A percentile compares a stretch with the other conserved stretches of the same genome.
Evolutionary conservation across 495 filamentous ascomycete genomes (phyloP).

Genomic region (Penicillium mononematosum): DNA sequence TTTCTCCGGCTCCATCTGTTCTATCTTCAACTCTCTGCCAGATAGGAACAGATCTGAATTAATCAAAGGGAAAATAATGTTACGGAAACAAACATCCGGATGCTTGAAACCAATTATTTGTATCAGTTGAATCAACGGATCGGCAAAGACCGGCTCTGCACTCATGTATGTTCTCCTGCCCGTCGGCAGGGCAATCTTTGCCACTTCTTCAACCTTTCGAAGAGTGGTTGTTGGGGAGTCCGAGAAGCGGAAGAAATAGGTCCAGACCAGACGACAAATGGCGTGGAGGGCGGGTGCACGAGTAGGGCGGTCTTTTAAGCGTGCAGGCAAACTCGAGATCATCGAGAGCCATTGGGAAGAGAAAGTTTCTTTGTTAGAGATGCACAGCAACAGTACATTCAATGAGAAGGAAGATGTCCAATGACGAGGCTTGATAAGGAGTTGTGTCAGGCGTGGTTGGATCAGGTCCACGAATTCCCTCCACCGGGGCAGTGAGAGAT

Average conservation of each 20-base stretch:
- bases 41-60: slow-evolving; percentile 81
- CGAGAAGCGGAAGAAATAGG: slow-evolving; percentile 82
- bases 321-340: slow-evolving; percentile 68
- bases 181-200: slow-evolving; percentile 74
- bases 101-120: slow-evolving; percentile 93
- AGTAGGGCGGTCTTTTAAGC: slow-evolving; percentile 77
- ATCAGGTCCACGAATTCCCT: slow-evolving; percentile 75
- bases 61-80: slow-evolving; percentile 89
- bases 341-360: slow-evolving; percentile 81
- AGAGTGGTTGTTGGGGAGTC: slow-evolving; percentile 67
- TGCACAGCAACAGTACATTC: slow-evolving; percentile 79
- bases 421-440: slow-evolving; percentile 87
- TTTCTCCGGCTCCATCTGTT: slow-evolving; percentile 91
- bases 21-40: slow-evolving; percentile 78
- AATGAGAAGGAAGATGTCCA: slow-evolving; percentile 86
- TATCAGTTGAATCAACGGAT: slow-evolving; percentile 89
- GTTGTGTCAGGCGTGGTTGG: slow-evolving; percentile 69
- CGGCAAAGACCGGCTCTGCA: slow-evolving; percentile 75
- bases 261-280: slow-evolving; percentile 91
- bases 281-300: slow-evolving; percentile 82
- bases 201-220: slow-evolving; percentile 83
- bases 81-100: slow-evolving; percentile 88
- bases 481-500: slow-evolving; percentile 80
- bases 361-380: slow-evolving; percentile 80
- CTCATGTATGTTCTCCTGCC: slow-evolving; percentile 75